Base-by-base conservation (phyloP, 371 early-diverging fungal genomes). In the Saksenaea oblongispora region DNA sequence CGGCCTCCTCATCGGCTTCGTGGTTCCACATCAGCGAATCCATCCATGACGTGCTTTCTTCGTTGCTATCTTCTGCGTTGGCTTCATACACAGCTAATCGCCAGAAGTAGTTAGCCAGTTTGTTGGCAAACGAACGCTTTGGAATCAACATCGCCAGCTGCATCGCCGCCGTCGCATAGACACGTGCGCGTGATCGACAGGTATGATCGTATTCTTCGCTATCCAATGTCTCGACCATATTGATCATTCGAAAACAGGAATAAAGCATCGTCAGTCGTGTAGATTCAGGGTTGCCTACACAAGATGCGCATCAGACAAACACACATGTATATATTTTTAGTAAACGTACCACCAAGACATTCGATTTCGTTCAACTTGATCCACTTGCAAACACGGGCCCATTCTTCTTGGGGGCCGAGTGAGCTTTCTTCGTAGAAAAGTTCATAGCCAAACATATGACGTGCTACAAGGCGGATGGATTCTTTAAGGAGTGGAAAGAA, bases 141-240 rank as follows among this genome's bases (percentile, higher is more conserved):
- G 72, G 74, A 4, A 70, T 41, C 9, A 69, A 24, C 0, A 73
- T 28, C 2, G 76, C 72, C 70, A 79, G 64, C 47, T 74, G 76
- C 36, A 79, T 54, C 22, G 80, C 80, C 53, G 72, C 71, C 2
- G 75, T 76, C 1, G 75, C 80, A 63, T 76, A 79, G 1, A 70
- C 73, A 31, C 81, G 78, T 10, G 76, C 68, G 10, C 67, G 71
- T 7, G 59, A 18, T 39, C 63, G 55, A n/a, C 39, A 17, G 3
- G 55, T 44, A 24, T 66, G 47, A 7, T 63, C 64, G 27, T 74
- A 63, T 0, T 62, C 58, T 28, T 72, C 72, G 11, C 72, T 67
- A 27, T 77, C 75, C 8, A 80, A 53, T 1, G 65, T 57, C 57
- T 81, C 78, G 18, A 74, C 66, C 36, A 71, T 39, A 27, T 81